phyloP scores from a whole-genome alignment of 306 rosid genomes.

The Vigna reflexopilosa region DNA sequence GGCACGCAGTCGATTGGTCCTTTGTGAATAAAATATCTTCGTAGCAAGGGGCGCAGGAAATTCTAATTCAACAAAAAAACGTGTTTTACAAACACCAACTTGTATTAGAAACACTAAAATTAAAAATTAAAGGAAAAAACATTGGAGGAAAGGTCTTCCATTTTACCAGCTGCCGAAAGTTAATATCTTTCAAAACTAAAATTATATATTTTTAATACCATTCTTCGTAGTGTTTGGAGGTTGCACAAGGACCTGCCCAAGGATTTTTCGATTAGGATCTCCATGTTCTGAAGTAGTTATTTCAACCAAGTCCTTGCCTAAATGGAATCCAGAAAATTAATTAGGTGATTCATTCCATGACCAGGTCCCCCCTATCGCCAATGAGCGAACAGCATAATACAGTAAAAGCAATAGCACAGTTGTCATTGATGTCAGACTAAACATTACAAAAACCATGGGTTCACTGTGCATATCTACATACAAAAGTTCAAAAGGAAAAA shows the following conservation, averaged over 20 bases:
- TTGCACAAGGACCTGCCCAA: constrained; percentile 47
- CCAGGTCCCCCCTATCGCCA: constrained; percentile 10
- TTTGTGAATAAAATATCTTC: constrained; percentile 86
- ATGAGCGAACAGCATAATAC: constrained; percentile 16
- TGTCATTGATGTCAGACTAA: background rate
- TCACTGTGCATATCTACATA: background rate
- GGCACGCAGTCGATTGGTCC: constrained; percentile 74
- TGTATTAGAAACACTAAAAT: constrained; percentile 36
- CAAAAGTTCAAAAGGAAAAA: constrained; percentile 14
- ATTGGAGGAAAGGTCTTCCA: constrained; percentile 33
- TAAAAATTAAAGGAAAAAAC: constrained; percentile 30
- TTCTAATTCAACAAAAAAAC: constrained; percentile 57
- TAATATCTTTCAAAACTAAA: constrained; percentile 28
- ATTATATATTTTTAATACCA: constrained; percentile 47
- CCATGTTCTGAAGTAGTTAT: constrained; percentile 45
- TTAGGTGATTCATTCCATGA: constrained; percentile 28
- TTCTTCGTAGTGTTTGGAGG: constrained; percentile 42
- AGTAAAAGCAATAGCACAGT: constrained; percentile 28
- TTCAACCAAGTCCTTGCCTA: constrained; percentile 53
- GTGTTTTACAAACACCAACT: constrained; percentile 30
- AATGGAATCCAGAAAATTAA: constrained; percentile 39
- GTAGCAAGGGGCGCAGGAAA: constrained; percentile 90
- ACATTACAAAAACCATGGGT: constrained; percentile 10
- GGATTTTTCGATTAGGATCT: constrained; percentile 46
- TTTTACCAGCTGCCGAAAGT: constrained; percentile 38